Conservation (phyloP, 164 flowering plant genomes). For the Protea cynaroides region DNA sequence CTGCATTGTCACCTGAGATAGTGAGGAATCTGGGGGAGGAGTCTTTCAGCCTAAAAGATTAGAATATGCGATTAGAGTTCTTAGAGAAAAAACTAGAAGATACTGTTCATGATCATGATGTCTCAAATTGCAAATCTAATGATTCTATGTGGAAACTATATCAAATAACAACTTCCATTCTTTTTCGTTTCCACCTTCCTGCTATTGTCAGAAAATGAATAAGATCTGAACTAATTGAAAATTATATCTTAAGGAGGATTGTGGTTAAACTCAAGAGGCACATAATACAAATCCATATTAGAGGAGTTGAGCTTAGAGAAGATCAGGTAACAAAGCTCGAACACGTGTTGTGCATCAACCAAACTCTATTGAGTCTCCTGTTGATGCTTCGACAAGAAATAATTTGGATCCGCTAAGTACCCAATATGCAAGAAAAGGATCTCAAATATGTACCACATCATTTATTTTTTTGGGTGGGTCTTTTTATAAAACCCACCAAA, state of each 20-base stretch:
- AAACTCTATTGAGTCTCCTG: no score
- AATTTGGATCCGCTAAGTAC: no score
- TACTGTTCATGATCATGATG: constrained; percentile 23
- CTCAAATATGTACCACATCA: no score
- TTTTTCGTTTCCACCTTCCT: no score
- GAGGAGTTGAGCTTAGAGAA: constrained; percentile 70
- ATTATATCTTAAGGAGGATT: constrained; percentile 43
- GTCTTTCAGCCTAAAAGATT: constrained; percentile 27
- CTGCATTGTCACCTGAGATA: constrained; percentile 32
- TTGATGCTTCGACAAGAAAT: no score
- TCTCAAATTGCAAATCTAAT: constrained; percentile 45
- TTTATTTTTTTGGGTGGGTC: no score
- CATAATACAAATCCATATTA: constrained; percentile 43
- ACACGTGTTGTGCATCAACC: no score
- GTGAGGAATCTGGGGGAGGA: constrained; percentile 35
- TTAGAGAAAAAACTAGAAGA: constrained; percentile 38
- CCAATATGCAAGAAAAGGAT: no score
- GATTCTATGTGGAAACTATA: constrained; percentile 53
- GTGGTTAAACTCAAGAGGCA: constrained; percentile 44
- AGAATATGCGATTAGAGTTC: constrained; percentile 34
- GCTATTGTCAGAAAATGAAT: no score
- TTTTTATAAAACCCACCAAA: no score
- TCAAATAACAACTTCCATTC: constrained; percentile 33
- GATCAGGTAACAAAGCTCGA: no score
- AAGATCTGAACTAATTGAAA: no score